Percentiles rank a stretch among this genome's conserved stretches.
phyloP scores from a whole-genome alignment of 1,284 basidiomycete species.

The Microbotryum intermedium region DNA sequence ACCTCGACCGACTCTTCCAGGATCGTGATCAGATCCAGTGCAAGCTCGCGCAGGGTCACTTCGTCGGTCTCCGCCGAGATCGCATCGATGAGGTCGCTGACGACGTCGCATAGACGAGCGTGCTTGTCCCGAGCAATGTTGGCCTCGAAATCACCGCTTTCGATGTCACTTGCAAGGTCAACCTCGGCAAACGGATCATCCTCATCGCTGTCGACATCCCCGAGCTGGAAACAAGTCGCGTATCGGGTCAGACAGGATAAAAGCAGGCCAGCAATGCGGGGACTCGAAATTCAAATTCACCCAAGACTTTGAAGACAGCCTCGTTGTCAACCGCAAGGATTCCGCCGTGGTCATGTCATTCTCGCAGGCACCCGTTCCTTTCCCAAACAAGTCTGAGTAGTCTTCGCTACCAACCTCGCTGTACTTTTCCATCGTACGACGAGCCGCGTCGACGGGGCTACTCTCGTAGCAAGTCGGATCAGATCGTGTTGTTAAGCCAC shows the following conservation, averaged over 20 bases:
- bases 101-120: constrained; percentile 68
- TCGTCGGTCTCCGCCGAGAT: constrained; percentile 60
- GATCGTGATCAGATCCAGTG: constrained; percentile 72
- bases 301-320: constrained; percentile 79
- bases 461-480: constrained; percentile 56
- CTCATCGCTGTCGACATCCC: constrained; percentile 71
- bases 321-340: constrained; percentile 68
- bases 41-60: constrained; percentile 67
- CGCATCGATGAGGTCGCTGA: constrained; percentile 73
- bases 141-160: constrained; percentile 55
- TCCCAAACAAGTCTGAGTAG: constrained; percentile 32
- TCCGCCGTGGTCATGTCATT: constrained; percentile 46
- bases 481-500: constrained; percentile 48
- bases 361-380: neutral
- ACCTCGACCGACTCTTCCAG: constrained; percentile 79
- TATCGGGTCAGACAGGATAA: neutral
- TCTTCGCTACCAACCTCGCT: constrained; percentile 47
- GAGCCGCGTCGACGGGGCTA: constrained; percentile 83
- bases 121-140: constrained; percentile 84
- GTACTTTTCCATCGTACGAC: constrained; percentile 56
- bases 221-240: constrained; percentile 46
- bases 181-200: constrained; percentile 76
- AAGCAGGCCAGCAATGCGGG: neutral
- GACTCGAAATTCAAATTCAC: constrained; percentile 42
- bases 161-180: constrained; percentile 12